phyloP scores from a whole-genome alignment of 2,329 filamentous ascomycete species.

The Diaporthe ampelina region DNA sequence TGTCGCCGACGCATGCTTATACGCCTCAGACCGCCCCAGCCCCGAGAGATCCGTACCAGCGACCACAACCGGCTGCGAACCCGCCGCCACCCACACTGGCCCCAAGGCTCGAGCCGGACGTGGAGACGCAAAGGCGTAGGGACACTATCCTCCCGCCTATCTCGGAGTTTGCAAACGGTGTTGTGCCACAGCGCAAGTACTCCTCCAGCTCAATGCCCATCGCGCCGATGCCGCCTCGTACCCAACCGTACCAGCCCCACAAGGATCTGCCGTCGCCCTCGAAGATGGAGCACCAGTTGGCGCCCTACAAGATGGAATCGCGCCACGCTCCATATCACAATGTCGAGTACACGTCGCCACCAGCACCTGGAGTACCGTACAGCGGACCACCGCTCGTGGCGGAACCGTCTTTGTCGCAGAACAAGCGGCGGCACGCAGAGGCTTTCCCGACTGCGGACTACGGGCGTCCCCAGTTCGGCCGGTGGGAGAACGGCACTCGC shows the following conservation, averaged over 20 bases:
- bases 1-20: conserved; percentile 48
- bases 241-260: conserved; percentile 28
- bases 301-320: conserved; percentile 27
- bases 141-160: conserved; percentile 37
- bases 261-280: conserved; percentile 33
- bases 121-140: conserved; percentile 29
- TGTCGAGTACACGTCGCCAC: conserved; percentile 13
- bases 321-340: conserved; percentile 31
- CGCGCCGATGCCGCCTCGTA: conserved; percentile 35
- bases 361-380: conserved; percentile 23
- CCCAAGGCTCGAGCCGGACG: conserved; percentile 36
- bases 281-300: conserved; percentile 24
- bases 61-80: conserved; percentile 34
- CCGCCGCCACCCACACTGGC: conserved; percentile 35
- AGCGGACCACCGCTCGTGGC: conserved; percentile 6
- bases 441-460: conserved; percentile 34
- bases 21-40: conserved; percentile 46
- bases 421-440: conserved; percentile 39
- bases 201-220: conserved; percentile 30
- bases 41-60: conserved; percentile 41
- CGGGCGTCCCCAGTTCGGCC: conserved; percentile 37
- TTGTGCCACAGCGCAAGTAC: conserved; percentile 24
- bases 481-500: conserved; percentile 29
- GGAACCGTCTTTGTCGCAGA: conserved; percentile 7
- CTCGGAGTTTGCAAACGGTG: conserved; percentile 12